Evolutionary conservation across 352 stramenopile species (phyloP), one percentile per base, ranked within the genome.

Genomic region (Pythium pectinolyticum): DNA sequence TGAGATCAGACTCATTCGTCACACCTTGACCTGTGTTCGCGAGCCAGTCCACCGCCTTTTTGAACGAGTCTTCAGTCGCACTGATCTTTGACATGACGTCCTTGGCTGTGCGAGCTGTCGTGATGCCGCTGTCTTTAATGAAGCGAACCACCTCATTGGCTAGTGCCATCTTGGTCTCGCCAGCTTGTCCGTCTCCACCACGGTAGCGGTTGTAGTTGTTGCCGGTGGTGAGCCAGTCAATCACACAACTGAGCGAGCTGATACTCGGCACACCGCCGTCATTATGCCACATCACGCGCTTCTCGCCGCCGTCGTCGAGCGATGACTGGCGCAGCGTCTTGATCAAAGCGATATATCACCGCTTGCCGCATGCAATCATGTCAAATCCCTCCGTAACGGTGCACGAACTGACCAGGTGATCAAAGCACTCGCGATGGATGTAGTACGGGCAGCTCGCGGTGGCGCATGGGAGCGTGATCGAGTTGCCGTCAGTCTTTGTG

Each of bases 181-280:
- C 62, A 37, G 22, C 54, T 31, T 70, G 58, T 19, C 46, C 52
- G 6, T 70, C 47, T 5, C 61, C 67, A 11, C 61, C 67, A 34
- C 67, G 53, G 48, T 63, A 74, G 32, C 19, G 30, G 34, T 24
- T 39, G 35, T 70, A 74, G 53, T 74, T 74, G 2, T 9, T 49
- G 2, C 61, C 67, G 1, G 61, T 63, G 3, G 67, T 70, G 5
- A 67, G 19, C 61, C 61, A 67, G 25, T 73, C 57, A 31, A 70
- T 52, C 12, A 74, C 40, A 20, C 56, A 74, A 20, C 45, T 65
- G 1, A 70, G 2, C 1, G 67, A 74, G 54, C 57, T 74, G n/a
- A 57, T 49, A 25, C 51, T 49, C 19, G 54, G 40, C 25, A 27
- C 34, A 1, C 3, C 2, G 27, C 28, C 54, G 22, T 61, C 54